These are phyloP conservation scores for Zygosaccharomyces kombuchaensis DNA, from an alignment of 805 yeast genomes.

Conservation along the genomic window DNA sequence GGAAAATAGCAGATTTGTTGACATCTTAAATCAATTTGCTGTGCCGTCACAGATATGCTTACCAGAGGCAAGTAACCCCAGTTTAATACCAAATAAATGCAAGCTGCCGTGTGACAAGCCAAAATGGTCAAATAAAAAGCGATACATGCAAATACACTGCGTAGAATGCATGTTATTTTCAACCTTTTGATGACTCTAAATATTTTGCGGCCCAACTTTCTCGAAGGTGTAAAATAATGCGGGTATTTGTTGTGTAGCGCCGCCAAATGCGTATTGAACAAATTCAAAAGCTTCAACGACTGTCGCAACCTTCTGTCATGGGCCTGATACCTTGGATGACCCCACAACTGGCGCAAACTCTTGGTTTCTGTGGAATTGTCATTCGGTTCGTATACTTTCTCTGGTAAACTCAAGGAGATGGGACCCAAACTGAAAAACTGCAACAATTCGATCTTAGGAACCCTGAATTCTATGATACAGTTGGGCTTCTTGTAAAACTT, in stretches of 20 bases:
- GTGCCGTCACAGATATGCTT: constrained; percentile 54
- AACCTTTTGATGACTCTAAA: neutral
- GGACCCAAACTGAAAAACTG: constrained; percentile 79
- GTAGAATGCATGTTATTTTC: neutral
- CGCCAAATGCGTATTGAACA: constrained; percentile 21
- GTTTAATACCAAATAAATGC: constrained; percentile 18
- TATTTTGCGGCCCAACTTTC: constrained; percentile 7
- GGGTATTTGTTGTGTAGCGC: constrained; percentile 19
- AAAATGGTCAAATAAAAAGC: constrained; percentile 9
- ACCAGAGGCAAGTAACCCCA: constrained; percentile 18
- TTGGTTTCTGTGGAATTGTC: constrained; percentile 21
- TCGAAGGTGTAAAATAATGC: constrained; percentile 5
- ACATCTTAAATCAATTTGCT: constrained; percentile 73
- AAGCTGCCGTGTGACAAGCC: constrained; percentile 18
- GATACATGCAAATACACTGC: neutral
- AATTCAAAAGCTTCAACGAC: constrained; percentile 22
- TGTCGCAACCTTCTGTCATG: constrained; percentile 15
- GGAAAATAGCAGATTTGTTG: constrained; percentile 79
- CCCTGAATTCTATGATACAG: constrained; percentile 52
- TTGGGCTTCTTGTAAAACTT: constrained; percentile 12
- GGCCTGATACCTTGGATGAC: constrained; percentile 15
- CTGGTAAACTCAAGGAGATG: constrained; percentile 53
- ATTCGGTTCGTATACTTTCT: constrained; percentile 20
- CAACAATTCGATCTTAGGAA: constrained; percentile 66
- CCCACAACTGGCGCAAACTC: constrained; percentile 11